phyloP scores from a whole-genome alignment of 2,329 filamentous ascomycete species.

The Aotearoamyces nothofagi region DNA sequence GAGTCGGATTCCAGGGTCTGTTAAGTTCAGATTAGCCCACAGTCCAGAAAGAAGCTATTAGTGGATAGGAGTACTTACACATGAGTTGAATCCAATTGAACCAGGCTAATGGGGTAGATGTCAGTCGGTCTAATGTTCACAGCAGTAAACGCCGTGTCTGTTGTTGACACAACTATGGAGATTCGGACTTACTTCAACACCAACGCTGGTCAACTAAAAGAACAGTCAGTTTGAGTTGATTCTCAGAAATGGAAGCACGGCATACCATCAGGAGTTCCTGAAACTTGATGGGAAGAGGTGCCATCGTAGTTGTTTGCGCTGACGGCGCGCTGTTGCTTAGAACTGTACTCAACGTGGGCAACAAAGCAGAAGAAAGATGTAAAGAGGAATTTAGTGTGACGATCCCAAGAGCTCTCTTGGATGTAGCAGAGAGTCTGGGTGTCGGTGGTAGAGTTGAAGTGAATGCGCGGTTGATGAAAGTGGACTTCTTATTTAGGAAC shows the following conservation, averaged over 20 bases:
- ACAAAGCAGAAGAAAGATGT: background rate
- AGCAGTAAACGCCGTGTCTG: too few relatives aligned
- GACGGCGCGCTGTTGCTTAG: constrained; percentile 2
- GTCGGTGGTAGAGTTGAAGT: too few relatives aligned
- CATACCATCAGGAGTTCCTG: constrained; percentile 78
- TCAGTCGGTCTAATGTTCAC: background rate
- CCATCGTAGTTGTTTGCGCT: constrained; percentile 13
- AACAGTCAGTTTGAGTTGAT: too few relatives aligned
- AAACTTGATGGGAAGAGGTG: constrained; percentile 74
- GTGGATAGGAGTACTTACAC: constrained; percentile 38
- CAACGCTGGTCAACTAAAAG: too few relatives aligned
- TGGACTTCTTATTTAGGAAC: too few relatives aligned
- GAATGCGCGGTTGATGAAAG: background rate
- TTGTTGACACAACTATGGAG: too few relatives aligned
- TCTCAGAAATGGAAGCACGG: too few relatives aligned
- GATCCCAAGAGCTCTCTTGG: background rate
- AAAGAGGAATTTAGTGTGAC: background rate
- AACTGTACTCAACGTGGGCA: background rate
- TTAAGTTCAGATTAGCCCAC: constrained; percentile 7
- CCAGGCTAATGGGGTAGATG: constrained; percentile 25
- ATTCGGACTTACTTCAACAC: constrained; percentile 36
- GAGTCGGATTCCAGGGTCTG: constrained; percentile 96
- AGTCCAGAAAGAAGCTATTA: constrained; percentile 5
- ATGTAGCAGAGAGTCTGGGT: background rate
- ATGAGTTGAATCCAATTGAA: constrained; percentile 77